These are phyloP conservation scores for Wickerhamomyces sydowiorum DNA, from an alignment of 805 yeast genomes.

Conservation along the genomic window DNA sequence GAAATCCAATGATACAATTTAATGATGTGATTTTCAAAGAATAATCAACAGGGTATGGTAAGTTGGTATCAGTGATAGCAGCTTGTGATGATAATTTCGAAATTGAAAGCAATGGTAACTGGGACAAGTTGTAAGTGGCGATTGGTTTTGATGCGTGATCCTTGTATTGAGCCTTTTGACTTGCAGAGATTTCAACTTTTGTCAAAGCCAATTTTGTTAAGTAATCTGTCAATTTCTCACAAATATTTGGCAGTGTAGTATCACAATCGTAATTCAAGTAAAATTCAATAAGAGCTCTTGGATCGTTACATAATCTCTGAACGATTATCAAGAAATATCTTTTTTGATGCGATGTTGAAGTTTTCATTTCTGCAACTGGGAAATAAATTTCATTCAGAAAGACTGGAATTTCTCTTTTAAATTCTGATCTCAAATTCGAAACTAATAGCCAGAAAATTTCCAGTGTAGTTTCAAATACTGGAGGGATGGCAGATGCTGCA, in stretches of 20 bases:
- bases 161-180: slow-evolving; percentile 54
- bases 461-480: slow-evolving; percentile 85
- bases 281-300: slow-evolving; percentile 85
- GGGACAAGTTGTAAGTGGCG: slow-evolving; percentile 67
- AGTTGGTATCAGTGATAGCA: slow-evolving; percentile 49
- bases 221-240: slow-evolving; percentile 77
- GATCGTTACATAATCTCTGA: slow-evolving; percentile 79
- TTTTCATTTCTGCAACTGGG: slow-evolving; percentile 87
- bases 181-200: slow-evolving; percentile 64
- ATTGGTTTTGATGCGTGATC: slow-evolving; percentile 50
- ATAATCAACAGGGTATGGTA: slow-evolving; percentile 68
- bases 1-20: slow-evolving; percentile 72
- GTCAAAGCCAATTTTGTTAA: slow-evolving; percentile 62
- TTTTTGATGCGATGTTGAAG: slow-evolving; percentile 90
- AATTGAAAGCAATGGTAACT: slow-evolving; percentile 73
- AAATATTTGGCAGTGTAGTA: slow-evolving; percentile 68
- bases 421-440: slow-evolving; percentile 76
- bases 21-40: slow-evolving; percentile 80
- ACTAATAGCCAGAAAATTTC: slow-evolving; percentile 92
- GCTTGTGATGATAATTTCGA: slow-evolving; percentile 45
- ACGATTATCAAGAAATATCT: slow-evolving; percentile 78
- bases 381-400: slow-evolving; percentile 89
- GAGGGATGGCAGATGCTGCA: slow-evolving; percentile 86
- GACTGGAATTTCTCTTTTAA: slow-evolving; percentile 91
- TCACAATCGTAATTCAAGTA: slow-evolving; percentile 96